Evolutionary conservation across 1,284 basidiomycete species (phyloP), one percentile per base, ranked within the genome.

Genomic region (Leccinum subatratum): DNA sequence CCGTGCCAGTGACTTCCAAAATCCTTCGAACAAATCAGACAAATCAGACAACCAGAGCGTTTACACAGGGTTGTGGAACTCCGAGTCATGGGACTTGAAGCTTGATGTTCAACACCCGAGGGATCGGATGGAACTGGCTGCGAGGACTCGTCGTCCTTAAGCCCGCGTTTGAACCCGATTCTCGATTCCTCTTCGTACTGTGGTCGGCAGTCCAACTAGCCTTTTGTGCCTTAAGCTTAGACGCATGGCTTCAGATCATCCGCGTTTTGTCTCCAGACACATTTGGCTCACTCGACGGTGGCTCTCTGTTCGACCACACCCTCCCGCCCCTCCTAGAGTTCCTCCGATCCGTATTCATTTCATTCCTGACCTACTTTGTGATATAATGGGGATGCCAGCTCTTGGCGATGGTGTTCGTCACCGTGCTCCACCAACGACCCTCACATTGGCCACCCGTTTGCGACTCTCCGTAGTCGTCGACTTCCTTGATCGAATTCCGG

Each of bases 301-400:
- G 12, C 9, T 63, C 81, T 54, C 85, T 89, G 45, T 86, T 83
- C 71, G 81, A 86, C 68, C 61, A 74, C 9, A 72, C 77, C 2
- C 74, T 85, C 3, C 77, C 84, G 11, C 78, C 77, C 3, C 42
- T 77, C 5, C 67, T 71, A 6, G 81, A 81, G 48, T 82, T 83
- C 68, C 30, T 80, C 12, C 80, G 80, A 48, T 80, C 84, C n/a
- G 77, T 87, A n/a, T 77, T 80, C 3, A 70, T 80, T 30, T 67
- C 81, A 18, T 69, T 75, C 1, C 69, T 75, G 25, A 68, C 69
- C 2, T 68, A 87, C 68, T 61, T 77, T 79, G 25, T 78, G 39
- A 37, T 88, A 12, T 78, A 84, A 64, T 69, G 75, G 32, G 68
- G 71, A 4, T 84, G 87, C 69, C 74, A 81, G 63, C 5, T 80